Conservation (phyloP, 257 asterid genomes). For the Osmanthus fragrans region DNA sequence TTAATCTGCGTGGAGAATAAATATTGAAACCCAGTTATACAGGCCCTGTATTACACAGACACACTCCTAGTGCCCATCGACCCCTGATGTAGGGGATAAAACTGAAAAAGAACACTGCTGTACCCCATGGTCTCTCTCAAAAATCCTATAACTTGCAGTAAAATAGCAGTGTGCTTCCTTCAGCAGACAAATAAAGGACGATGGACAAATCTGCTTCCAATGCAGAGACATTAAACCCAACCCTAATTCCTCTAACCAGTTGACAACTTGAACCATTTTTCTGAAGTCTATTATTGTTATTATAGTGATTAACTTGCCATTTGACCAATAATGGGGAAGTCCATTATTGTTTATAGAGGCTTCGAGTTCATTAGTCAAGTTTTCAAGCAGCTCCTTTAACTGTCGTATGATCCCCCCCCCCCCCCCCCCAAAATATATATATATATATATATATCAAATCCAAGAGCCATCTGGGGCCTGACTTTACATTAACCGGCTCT, state of each 20-base stretch:
- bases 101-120: background rate
- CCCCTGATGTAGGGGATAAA: constrained; percentile 14
- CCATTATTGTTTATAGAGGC: background rate
- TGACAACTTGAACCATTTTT: background rate
- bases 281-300: background rate
- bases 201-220: constrained; percentile 5
- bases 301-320: background rate
- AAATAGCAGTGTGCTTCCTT: constrained; percentile 20
- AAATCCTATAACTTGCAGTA: constrained; percentile 10
- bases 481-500: background rate
- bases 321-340: background rate
- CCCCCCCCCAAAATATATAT: background rate
- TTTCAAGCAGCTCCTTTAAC: background rate
- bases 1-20: constrained; percentile 5
- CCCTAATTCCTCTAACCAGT: background rate
- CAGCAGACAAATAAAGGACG: constrained; percentile 4
- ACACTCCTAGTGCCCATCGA: background rate
- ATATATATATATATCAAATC: too few relatives aligned
- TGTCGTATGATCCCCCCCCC: background rate
- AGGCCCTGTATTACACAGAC: constrained; percentile 15
- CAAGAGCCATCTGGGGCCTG: background rate
- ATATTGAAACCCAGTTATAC: constrained; percentile 26
- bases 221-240: constrained; percentile 9
- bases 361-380: background rate
- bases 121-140: constrained; percentile 5